These are phyloP conservation scores for Russula griseocarnosa DNA, from an alignment of 768 basidiomycete genomes.

Conservation along the genomic window DNA sequence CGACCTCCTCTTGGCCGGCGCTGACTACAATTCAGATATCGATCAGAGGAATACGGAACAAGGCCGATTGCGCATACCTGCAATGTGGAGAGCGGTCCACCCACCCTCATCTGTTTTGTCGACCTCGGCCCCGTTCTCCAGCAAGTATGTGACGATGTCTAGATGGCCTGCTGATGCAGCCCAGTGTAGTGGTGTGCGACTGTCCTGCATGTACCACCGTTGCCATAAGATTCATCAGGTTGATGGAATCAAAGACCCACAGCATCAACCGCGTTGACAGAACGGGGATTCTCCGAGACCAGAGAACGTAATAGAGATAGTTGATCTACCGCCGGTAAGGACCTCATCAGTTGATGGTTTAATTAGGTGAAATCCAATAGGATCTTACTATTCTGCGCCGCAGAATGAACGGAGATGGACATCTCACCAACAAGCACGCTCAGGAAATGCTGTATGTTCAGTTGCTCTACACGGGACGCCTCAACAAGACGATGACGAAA, in stretches of 20 bases:
- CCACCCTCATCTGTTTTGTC: conserved; percentile 61
- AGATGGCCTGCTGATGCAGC: conserved; percentile 69
- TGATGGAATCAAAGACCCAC: conserved; percentile 38
- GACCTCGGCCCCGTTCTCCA: conserved; percentile 67
- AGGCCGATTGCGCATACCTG: conserved; percentile 44
- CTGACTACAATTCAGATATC: conserved; percentile 51
- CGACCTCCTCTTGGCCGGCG: conserved; percentile 72
- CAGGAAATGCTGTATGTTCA: too few species aligned
- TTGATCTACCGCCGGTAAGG: conserved; percentile 49
- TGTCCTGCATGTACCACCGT: conserved; percentile 49
- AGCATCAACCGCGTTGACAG: conserved; percentile 58
- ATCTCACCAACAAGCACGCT: background rate
- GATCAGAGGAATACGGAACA: background rate
- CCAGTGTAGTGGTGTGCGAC: conserved; percentile 81
- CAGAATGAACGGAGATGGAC: conserved; percentile 51
- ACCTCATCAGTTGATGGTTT: background rate
- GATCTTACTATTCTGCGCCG: conserved; percentile 61
- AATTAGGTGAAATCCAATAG: background rate
- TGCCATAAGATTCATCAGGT: background rate
- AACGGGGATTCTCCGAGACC: conserved; percentile 55
- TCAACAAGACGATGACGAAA: background rate
- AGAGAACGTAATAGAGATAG: conserved; percentile 64
- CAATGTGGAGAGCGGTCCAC: conserved; percentile 80
- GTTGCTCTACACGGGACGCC: too few species aligned
- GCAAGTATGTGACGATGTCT: conserved; percentile 62